These are phyloP conservation scores for Starmerella apis DNA, from an alignment of 805 yeast species.

Conservation along the genomic window DNA sequence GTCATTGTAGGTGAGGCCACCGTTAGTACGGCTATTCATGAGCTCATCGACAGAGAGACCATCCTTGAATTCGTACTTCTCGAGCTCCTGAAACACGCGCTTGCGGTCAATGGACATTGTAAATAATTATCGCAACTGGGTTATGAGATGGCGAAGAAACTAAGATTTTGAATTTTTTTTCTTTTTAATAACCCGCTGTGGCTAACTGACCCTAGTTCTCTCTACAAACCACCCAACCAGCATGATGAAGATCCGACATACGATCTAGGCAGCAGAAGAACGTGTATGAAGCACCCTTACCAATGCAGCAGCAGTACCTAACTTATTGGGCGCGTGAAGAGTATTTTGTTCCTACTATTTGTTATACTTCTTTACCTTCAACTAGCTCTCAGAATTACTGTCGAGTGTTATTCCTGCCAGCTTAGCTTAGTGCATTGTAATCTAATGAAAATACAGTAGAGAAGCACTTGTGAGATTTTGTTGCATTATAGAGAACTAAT, in stretches of 20 bases:
- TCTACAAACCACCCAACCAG: slow-evolving; percentile 1
- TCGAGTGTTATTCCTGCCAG: too few species aligned
- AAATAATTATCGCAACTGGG: background rate
- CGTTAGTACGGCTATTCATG: slow-evolving; percentile 82
- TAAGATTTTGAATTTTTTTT: slow-evolving; percentile 6
- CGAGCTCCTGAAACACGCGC: slow-evolving; percentile 55
- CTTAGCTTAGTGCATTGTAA: too few species aligned
- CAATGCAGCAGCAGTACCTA: too few species aligned
- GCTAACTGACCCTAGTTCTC: slow-evolving; percentile 3
- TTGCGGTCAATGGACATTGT: slow-evolving; percentile 13
- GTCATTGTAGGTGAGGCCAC: slow-evolving; percentile 97
- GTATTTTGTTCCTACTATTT: background rate
- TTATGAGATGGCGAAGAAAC: slow-evolving; percentile 1
- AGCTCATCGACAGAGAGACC: slow-evolving; percentile 75
- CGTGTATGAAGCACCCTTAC: background rate
- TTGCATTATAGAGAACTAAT: too few species aligned
- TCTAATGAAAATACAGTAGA: too few species aligned
- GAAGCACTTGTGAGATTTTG: too few species aligned
- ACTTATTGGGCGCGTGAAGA: too few species aligned
- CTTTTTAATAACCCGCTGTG: background rate
- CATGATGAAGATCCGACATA: slow-evolving; percentile 1
- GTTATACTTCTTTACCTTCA: too few species aligned
- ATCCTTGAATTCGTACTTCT: slow-evolving; percentile 59
- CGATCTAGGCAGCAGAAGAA: background rate
- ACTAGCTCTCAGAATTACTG: too few species aligned